Evolutionary conservation across 495 filamentous ascomycete genomes (phyloP).

Genomic region (Glarea lozoyensis): DNA sequence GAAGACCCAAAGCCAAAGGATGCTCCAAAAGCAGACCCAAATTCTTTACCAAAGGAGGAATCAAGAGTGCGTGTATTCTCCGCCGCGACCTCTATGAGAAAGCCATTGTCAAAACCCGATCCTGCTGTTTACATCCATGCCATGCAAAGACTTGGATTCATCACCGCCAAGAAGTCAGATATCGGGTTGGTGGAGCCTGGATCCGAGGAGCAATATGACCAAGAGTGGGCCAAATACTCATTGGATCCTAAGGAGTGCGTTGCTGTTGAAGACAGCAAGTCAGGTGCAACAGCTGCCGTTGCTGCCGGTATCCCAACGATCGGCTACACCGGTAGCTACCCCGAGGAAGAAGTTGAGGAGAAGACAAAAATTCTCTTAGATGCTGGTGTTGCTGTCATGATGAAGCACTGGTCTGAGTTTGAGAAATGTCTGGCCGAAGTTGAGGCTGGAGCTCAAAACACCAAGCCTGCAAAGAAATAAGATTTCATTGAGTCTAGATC

Average conservation of each 20-base stretch:
- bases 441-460: conserved; percentile 37
- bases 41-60: too few species aligned
- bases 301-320: conserved; percentile 77
- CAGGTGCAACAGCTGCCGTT: conserved; percentile 70
- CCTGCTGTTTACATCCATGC: conserved; percentile 86
- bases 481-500: too few species aligned
- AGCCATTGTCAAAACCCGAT: conserved; percentile 84
- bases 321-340: conserved; percentile 82
- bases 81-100: conserved; percentile 68
- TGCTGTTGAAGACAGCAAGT: conserved; percentile 85
- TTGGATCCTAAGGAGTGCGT: too few species aligned
- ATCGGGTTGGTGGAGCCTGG: too few species aligned
- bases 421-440: conserved; percentile 57
- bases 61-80: conserved; percentile 74
- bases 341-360: conserved; percentile 55
- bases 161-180: conserved; percentile 57
- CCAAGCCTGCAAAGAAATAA: too few species aligned
- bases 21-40: too few species aligned
- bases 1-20: too few species aligned
- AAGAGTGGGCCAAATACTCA: too few species aligned
- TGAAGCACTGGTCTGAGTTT: conserved; percentile 85
- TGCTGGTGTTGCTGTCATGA: conserved; percentile 64
- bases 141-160: conserved; percentile 64
- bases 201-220: too few species aligned
- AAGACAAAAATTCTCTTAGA: conserved; percentile 64